These are phyloP conservation scores for Boletus subcaerulescens DNA, from an alignment of 768 basidiomycete genomes.

Conservation along the genomic window DNA sequence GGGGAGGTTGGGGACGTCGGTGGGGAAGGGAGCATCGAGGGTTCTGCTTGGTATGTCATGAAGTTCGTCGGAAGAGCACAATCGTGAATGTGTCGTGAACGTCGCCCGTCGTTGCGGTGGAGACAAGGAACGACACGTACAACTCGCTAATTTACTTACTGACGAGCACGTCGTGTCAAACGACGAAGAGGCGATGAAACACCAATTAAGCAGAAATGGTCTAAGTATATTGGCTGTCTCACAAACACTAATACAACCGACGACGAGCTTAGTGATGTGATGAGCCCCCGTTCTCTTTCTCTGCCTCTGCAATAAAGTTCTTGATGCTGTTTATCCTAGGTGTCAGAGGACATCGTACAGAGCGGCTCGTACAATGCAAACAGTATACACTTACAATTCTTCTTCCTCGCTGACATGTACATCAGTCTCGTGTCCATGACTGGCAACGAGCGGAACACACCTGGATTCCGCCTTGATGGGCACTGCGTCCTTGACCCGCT, in stretches of 20 bases:
- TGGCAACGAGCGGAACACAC: conserved; percentile 41
- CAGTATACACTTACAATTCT: conserved; percentile 60
- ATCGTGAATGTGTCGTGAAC: too few species aligned
- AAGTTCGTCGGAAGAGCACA: not conserved
- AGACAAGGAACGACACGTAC: not conserved
- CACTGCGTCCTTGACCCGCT: conserved; percentile 62
- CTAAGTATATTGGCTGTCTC: conserved; percentile 3
- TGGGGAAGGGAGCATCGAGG: conserved; percentile 12
- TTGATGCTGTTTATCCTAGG: conserved; percentile 65
- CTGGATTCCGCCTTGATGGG: conserved; percentile 65
- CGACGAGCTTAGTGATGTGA: conserved; percentile 28
- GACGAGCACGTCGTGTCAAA: conserved; percentile 2
- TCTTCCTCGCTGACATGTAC: conserved; percentile 66
- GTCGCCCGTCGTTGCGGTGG: not conserved
- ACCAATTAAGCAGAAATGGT: not conserved
- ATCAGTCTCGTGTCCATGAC: conserved; percentile 4
- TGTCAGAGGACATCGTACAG: conserved; percentile 37
- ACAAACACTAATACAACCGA: conserved; percentile 2
- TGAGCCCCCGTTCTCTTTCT: conserved; percentile 60
- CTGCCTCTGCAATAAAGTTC: conserved; percentile 78
- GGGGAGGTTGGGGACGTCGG: conserved; percentile 20
- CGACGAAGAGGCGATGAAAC: not conserved
- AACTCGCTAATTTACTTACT: not conserved
- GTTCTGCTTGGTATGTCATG: not conserved
- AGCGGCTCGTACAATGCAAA: conserved; percentile 9